Evolutionary conservation across 176 grass and related monocot genomes (phyloP), one percentile per base, ranked within the genome.

Genomic region (Bonia amplexicaulis): DNA sequence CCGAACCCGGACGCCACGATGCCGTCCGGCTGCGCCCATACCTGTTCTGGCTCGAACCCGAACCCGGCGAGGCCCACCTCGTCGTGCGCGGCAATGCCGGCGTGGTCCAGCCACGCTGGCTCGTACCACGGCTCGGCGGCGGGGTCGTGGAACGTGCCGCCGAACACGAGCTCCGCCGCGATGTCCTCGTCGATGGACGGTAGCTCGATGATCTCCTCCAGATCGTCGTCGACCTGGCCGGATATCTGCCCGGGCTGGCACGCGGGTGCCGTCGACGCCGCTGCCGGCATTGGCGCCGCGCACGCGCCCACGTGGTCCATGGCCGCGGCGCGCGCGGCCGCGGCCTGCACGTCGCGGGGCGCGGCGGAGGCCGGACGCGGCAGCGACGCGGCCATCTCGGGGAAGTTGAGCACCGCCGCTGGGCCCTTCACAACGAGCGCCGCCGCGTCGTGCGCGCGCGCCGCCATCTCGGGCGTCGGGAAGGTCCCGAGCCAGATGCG

Each of bases 401-500:
- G 94, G 79, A 97, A 97, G 77, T 97, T 97, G 58, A 97, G 87
- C 62, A 87, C 91, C 0, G 94, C 89, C 7, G 59, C 40, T 19
- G 89, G 82, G 62, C 89, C 91, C 82, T 97, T 93, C 58, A 97
- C 82, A 27, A 88, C 84, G 6, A 97, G 82, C 84, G 91, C 91
- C 2, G 94, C 94, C 2, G 90, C 94, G 66, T 97, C 94, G 58
- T 94, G 94, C 9, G 94, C 94, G 35, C 92, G 90, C 45, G 94
- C 94, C 1, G 94, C 94, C 94, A 97, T 97, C 88, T 97, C 94
- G 0, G 94, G 78, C 27, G 90, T 92, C 7, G 90, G 87, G 85
- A 97, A 97, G 6, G 94, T 97, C 46, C 94, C 94, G 8, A 97
- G 92, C 94, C 94, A 97, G 85, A 97, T 97, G 58, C 94, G 94